phyloP scores from a whole-genome alignment of 2,329 filamentous ascomycete genomes.

The Ceratocystis lukuohia region DNA sequence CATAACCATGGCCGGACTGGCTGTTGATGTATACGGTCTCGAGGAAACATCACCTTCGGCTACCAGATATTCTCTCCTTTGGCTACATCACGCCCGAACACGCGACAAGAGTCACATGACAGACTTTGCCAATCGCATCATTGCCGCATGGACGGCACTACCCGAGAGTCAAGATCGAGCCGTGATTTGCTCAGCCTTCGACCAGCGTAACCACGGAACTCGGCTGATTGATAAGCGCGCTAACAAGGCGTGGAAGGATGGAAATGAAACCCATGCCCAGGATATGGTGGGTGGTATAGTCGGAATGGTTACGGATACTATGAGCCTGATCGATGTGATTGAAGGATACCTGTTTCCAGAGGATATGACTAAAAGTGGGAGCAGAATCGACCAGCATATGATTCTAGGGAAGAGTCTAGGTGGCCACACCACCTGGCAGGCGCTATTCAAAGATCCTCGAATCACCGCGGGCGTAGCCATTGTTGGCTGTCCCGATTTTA shows the following conservation, averaged over 20 bases:
- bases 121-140: constrained; percentile 53
- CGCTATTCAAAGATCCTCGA: constrained; percentile 62
- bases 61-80: constrained; percentile 60
- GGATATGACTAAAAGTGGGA: constrained; percentile 27
- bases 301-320: constrained; percentile 61
- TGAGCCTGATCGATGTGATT: constrained; percentile 61
- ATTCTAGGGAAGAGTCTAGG: constrained; percentile 75
- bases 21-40: constrained; percentile 69
- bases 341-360: constrained; percentile 58
- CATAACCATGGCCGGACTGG: constrained; percentile 62
- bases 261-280: constrained; percentile 69
- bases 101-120: constrained; percentile 61
- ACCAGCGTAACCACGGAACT: constrained; percentile 84
- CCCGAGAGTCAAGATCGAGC: constrained; percentile 32
- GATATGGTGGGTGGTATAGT: constrained; percentile 80
- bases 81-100: constrained; percentile 75
- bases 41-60: constrained; percentile 46
- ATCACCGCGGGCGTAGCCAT: constrained; percentile 66
- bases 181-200: constrained; percentile 71
- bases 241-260: constrained; percentile 63
- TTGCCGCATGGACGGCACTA: constrained; percentile 53
- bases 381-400: constrained; percentile 47
- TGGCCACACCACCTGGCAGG: constrained; percentile 78
- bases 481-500: constrained; percentile 83
- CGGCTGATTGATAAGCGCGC: constrained; percentile 51